Conservation (phyloP, 768 basidiomycete species). For the Omphalotus guepiniiformis region DNA sequence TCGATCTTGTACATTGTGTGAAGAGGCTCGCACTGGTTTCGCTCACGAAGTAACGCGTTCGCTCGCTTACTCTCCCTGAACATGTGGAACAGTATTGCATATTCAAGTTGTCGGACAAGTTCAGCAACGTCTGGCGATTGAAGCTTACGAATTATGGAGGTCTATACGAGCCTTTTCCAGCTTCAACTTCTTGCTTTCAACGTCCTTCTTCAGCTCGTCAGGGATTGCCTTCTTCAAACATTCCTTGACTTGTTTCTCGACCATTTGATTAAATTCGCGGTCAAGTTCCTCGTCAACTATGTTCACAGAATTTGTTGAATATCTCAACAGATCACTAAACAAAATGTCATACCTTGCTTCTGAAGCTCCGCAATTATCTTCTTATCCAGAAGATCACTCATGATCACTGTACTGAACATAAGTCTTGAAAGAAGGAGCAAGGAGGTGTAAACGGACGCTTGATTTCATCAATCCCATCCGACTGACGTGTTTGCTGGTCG, state of each 20-base stretch:
- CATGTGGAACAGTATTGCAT: neutral
- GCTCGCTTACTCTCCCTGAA: slow-evolving; percentile 53
- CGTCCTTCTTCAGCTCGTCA: slow-evolving; percentile 42
- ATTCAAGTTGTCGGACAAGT: neutral
- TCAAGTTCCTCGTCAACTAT: slow-evolving; percentile 47
- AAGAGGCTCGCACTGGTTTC: slow-evolving; percentile 35
- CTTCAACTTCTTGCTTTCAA: slow-evolving; percentile 38
- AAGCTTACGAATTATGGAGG: slow-evolving; percentile 55
- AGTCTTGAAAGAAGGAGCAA: neutral
- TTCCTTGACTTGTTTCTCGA: slow-evolving; percentile 44
- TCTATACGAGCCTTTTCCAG: slow-evolving; percentile 42
- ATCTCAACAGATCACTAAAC: too few species aligned
- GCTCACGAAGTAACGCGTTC: slow-evolving; percentile 44
- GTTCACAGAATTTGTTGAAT: too few species aligned
- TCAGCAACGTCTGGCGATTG: neutral
- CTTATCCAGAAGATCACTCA: slow-evolving; percentile 40
- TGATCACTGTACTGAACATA: slow-evolving; percentile 31
- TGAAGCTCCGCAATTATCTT: slow-evolving; percentile 42
- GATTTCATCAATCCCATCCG: slow-evolving; percentile 44
- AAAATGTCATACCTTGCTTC: slow-evolving; percentile 35
- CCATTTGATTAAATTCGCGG: slow-evolving; percentile 44
- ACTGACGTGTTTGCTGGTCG: slow-evolving; percentile 39
- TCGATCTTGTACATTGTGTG: slow-evolving; percentile 44
- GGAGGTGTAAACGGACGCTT: slow-evolving; percentile 30
- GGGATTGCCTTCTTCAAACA: slow-evolving; percentile 46